Percentiles rank a stretch among this genome's conserved stretches.
Evolutionary conservation across 2,329 filamentous ascomycete genomes (phyloP).

Genomic region (Phyllosticta capitalensis): DNA sequence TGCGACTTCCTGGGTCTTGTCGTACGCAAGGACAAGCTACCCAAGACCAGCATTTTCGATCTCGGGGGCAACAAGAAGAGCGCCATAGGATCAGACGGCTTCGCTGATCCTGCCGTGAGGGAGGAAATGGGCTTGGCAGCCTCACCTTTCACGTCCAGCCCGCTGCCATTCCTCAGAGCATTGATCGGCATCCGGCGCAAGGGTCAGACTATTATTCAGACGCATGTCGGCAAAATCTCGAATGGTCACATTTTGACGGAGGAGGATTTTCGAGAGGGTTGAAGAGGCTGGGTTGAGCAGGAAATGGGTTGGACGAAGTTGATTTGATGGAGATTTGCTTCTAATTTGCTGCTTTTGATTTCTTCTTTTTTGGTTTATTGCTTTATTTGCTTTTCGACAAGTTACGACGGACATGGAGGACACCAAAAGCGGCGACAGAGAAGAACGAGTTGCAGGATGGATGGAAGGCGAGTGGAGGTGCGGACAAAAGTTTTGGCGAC

Average conservation of each 20-base stretch:
- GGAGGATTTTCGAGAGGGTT: not conserved
- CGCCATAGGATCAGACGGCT: not conserved
- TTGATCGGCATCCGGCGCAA: not conserved
- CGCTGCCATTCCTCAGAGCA: not conserved
- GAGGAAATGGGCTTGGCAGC: not conserved
- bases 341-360: too few species aligned
- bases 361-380: too few species aligned
- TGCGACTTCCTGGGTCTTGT: not conserved
- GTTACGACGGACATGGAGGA: too few species aligned
- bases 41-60: too few species aligned
- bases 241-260: not conserved
- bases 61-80: not conserved
- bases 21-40: not conserved
- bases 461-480: too few species aligned
- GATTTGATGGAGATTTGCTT: too few species aligned
- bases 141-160: not conserved
- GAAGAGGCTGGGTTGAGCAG: too few species aligned
- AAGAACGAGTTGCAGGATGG: too few species aligned
- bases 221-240: not conserved
- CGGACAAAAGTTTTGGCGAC: too few species aligned
- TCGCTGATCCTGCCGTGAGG: not conserved
- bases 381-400: too few species aligned
- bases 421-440: too few species aligned
- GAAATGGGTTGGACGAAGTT: too few species aligned
- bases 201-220: slow-evolving; percentile 2